Percentiles rank a stretch among this genome's conserved stretches.
These are phyloP conservation scores for Trichoderma sp. DNA, from an alignment of 2,329 filamentous ascomycete species.

Conservation along the genomic window DNA sequence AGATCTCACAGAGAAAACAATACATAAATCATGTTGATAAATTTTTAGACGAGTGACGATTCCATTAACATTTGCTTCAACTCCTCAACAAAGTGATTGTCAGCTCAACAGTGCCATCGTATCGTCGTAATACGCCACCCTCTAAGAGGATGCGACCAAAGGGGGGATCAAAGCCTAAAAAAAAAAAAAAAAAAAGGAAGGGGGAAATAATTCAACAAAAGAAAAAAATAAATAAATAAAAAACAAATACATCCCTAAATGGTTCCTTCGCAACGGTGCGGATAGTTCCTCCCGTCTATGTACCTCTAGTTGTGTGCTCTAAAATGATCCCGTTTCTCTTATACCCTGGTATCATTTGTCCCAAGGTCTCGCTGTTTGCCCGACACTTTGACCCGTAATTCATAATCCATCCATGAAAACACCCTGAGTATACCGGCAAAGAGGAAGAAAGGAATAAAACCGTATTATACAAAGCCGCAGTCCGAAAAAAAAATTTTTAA, in stretches of 20 bases:
- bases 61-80: neutral
- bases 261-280: slow-evolving; percentile 3
- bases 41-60: neutral
- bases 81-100: neutral
- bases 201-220: neutral
- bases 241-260: neutral
- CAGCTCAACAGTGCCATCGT: neutral
- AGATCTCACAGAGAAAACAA: too few relatives aligned
- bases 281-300: slow-evolving; percentile 13
- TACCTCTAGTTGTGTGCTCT: slow-evolving; percentile 12
- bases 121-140: neutral
- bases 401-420: slow-evolving; percentile 11
- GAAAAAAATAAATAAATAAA: neutral
- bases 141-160: neutral
- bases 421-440: slow-evolving; percentile 1
- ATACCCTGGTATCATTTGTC: slow-evolving; percentile 4
- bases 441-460: neutral
- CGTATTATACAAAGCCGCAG: slow-evolving; percentile 3
- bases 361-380: slow-evolving; percentile 5
- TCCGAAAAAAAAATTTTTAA: neutral
- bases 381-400: slow-evolving; percentile 5
- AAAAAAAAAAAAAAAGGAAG: neutral
- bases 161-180: neutral
- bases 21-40: too few relatives aligned
- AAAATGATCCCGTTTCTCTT: slow-evolving; percentile 7